Base-by-base conservation (phyloP, 495 filamentous ascomycete species). In the Saxophila tyrrhenica region DNA sequence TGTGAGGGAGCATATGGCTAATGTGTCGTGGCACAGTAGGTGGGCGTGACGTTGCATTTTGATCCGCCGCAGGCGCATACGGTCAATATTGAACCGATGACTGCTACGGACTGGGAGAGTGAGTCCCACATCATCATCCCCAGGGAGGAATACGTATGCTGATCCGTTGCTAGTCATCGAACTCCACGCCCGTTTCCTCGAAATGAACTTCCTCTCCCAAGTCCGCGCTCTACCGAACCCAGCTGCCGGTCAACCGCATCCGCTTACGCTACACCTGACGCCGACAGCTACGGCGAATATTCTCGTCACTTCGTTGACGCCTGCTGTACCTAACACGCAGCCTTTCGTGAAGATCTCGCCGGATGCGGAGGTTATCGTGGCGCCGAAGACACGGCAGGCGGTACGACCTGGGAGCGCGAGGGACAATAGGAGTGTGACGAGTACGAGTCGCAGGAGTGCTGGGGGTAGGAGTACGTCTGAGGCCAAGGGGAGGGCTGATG, bases 281-380 rank as follows among this genome's bases (percentile, higher is more conserved):
- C 91, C 87, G 2, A 98, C 94, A 3, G 95, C 91, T 11, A 95
- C 90, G 3, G 92, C 92, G 3, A 95, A 88, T 67, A 88, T 98
- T 53, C 79, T 84, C 35, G 74, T 96, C 35, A 82, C 85, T 8
- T 88, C 89, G 29, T 71, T 95, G 23, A 78, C 78, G 9, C 89
- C 89, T 1, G 72, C 82, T n/a, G 80, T 79, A 1, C 65, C 86
- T 29, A 73, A 78, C 1, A 77, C 80, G 20, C 80, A 82, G 7
- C 77, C 85, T 2, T 95, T 95, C 65, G 90, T 89, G 24, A 96
- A 94, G 69, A 86, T 98, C 54, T 82, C 86, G 0, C 84, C 90
- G 0, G 89, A 97, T 65, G 91, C 88, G 20, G 92, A 98, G 69
- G 89, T 97, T 48, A 90, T 95, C 54, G 94, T 98, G 22, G 91